Evolutionary conservation across 2,329 filamentous ascomycete species (phyloP), one percentile per base, ranked within the genome.

Genomic region (Trichoderma arundinaceum): DNA sequence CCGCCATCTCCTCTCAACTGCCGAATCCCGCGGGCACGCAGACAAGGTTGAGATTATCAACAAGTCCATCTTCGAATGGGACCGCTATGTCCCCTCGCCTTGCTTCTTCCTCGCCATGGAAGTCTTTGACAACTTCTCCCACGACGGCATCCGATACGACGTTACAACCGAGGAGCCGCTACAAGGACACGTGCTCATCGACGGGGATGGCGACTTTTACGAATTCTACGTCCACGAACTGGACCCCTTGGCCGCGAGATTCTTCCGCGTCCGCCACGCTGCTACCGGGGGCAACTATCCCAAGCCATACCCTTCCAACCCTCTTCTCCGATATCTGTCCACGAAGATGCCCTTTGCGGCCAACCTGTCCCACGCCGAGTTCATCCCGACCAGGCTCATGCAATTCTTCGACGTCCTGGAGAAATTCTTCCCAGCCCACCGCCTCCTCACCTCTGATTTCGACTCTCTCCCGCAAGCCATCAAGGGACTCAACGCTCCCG

Each of bases 91-190:
- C n/a, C 90, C 92, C 8, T 91, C 90, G 2, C 95, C 94, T 0
- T 98, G 95, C 81, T 99, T 96, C 83, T 98, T 99, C 83, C 86
- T 99, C 48, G 95, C 94, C 51, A 90, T 99, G 79, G 95, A 99
- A 79, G 95, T 99, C 70, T 97, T 97, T 74, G 95, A 99, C 82
- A 99, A 99, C 80, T 98, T 99, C 76, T 89, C 92, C 41, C 96
- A 99, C 81, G 95, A 99, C 80, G 86, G 90, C 66, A 88, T 99
- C 68, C 94, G 96, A 69, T 99, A 98, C 80, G 90, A 98, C 78
- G 84, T 90, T 10, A 79, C 83, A 67, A 96, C 93, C 10, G 91
- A 92, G 75, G 82, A 90, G 70, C 91, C 94, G 0, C 85, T 97
- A 63, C 96, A 99, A 80, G 93, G 92, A 57, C 89, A 89, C 68